A percentile compares a stretch with the other conserved stretches of the same genome.
phyloP scores from a whole-genome alignment of 1,284 basidiomycete genomes.

The Puccinia triticina region DNA sequence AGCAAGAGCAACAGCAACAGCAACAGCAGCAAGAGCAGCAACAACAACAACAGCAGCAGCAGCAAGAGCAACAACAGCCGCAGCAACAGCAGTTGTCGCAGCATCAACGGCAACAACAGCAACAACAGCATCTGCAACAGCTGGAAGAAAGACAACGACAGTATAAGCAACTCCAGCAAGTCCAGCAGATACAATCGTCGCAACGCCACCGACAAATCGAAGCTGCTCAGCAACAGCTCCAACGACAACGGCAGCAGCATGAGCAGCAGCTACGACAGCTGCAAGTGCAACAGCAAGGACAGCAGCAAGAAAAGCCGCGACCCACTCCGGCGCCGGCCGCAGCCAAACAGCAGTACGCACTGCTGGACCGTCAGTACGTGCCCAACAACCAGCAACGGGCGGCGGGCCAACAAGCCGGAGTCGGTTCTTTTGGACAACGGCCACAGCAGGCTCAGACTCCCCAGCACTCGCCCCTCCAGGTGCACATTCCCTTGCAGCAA shows the following conservation, averaged over 20 bases:
- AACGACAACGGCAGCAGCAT: neutral
- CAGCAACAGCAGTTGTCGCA: neutral
- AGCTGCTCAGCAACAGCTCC: neutral
- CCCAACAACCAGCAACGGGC: neutral
- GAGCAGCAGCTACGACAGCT: neutral
- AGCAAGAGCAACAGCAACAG: neutral
- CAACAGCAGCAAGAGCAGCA: neutral
- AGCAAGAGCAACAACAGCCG: neutral
- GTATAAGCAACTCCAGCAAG: neutral
- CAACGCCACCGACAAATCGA: neutral
- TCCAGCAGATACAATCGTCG: neutral
- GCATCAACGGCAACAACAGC: neutral
- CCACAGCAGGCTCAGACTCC: constrained; percentile 24
- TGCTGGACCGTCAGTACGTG: constrained; percentile 10
- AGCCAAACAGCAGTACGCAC: neutral
- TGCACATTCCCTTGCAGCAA: constrained; percentile 19
- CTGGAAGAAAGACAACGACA: neutral
- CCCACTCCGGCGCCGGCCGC: constrained; percentile 1
- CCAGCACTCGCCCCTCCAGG: constrained; percentile 19
- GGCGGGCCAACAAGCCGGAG: neutral
- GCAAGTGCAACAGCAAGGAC: neutral
- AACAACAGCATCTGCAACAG: neutral
- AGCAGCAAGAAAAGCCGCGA: neutral
- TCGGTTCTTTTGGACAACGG: neutral
- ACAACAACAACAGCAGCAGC: neutral